Percentiles rank a stretch among this genome's conserved stretches.
phyloP scores from a whole-genome alignment of 768 basidiomycete genomes.

The Termitomyces eurrhizus region DNA sequence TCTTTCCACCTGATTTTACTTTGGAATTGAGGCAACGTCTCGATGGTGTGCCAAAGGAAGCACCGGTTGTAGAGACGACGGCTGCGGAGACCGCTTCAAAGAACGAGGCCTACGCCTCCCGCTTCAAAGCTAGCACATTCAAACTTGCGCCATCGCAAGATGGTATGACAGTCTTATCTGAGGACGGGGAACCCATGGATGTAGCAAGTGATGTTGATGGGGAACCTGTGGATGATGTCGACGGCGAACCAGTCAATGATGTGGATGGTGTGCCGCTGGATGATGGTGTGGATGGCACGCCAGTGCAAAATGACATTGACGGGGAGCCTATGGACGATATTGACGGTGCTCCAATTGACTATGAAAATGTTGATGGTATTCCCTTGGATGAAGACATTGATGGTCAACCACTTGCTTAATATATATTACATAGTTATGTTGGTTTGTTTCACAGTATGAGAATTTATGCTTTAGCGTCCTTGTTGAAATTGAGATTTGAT shows the following conservation, averaged over 20 bases:
- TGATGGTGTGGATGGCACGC: conserved; percentile 44
- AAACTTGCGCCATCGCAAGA: conserved; percentile 51
- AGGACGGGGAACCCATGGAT: conserved; percentile 29
- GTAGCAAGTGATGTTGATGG: conserved; percentile 35
- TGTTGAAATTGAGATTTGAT: conserved; percentile 1
- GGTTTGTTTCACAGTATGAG: not conserved
- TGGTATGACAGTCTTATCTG: conserved; percentile 18
- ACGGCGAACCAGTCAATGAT: conserved; percentile 38
- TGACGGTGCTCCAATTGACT: conserved; percentile 17
- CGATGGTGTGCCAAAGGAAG: conserved; percentile 49
- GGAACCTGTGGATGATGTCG: conserved; percentile 42
- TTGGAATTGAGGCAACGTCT: conserved; percentile 67
- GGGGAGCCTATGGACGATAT: conserved; percentile 27
- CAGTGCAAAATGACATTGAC: conserved; percentile 37
- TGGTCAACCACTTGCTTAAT: conserved; percentile 2
- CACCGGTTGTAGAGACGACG: conserved; percentile 26
- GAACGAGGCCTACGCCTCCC: conserved; percentile 42
- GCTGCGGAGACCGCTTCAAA: conserved; percentile 19
- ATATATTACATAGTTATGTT: not conserved
- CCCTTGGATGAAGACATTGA: conserved; percentile 18
- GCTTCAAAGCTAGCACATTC: conserved; percentile 79
- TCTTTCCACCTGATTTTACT: conserved; percentile 88
- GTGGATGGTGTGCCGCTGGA: conserved; percentile 42
- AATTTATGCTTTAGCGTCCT: not conserved
- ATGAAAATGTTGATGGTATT: conserved; percentile 6